These are phyloP conservation scores for Glycyrrhiza uralensis DNA, from an alignment of 306 rosid genomes.

Conservation along the genomic window DNA sequence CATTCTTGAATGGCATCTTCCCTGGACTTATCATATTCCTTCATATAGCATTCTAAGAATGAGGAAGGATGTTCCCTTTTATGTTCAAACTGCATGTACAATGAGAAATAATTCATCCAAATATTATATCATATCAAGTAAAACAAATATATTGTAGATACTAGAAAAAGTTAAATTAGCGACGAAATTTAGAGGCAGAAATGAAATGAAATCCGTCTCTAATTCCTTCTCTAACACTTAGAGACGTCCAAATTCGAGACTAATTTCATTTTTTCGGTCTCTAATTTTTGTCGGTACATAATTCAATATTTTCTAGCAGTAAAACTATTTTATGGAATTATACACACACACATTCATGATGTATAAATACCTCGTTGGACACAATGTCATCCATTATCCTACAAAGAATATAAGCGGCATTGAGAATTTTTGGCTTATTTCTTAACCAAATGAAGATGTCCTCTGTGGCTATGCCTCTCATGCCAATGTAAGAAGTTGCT, in stretches of 20 bases:
- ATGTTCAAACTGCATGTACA: constrained; percentile 27
- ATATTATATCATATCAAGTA: too few relatives aligned
- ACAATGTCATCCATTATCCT: constrained; percentile 47
- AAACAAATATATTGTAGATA: too few relatives aligned
- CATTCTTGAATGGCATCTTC: constrained; percentile 22
- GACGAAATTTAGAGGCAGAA: too few relatives aligned
- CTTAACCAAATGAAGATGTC: constrained; percentile 33
- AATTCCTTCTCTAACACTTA: too few relatives aligned
- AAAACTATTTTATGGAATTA: too few relatives aligned
- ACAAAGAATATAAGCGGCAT: constrained; percentile 10
- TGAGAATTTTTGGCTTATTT: constrained; percentile 26
- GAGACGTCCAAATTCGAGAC: too few relatives aligned
- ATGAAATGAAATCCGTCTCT: too few relatives aligned
- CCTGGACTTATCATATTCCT: neutral
- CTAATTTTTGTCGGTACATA: too few relatives aligned
- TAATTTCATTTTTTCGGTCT: too few relatives aligned
- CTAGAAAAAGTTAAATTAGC: too few relatives aligned
- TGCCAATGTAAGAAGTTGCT: constrained; percentile 17
- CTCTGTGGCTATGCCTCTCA: constrained; percentile 27
- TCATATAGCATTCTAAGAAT: constrained; percentile 28
- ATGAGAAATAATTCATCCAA: neutral
- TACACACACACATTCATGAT: too few relatives aligned
- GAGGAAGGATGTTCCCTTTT: constrained; percentile 20
- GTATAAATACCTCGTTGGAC: constrained; percentile 38
- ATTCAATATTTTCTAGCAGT: too few relatives aligned